Conservation (phyloP, 2,329 filamentous ascomycete species). For the Triangularia setosa region DNA sequence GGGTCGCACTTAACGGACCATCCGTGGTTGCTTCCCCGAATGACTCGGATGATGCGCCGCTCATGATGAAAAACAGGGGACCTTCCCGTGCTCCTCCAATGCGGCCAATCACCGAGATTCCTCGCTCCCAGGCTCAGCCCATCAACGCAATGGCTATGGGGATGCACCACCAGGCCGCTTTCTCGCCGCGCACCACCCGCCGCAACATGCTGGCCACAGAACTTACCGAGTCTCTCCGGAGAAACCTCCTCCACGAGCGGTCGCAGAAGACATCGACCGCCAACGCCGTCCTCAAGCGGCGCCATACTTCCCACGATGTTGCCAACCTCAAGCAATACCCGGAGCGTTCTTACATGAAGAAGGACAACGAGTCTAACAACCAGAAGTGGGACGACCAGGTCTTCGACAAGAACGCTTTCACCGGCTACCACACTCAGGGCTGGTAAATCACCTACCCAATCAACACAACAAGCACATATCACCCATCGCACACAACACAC, state of each 20-base stretch:
- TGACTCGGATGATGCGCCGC: slow-evolving; percentile 58
- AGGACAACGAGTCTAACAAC: slow-evolving; percentile 43
- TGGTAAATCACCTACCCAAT: slow-evolving; percentile 56
- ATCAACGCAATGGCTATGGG: slow-evolving; percentile 72
- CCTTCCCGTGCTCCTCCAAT: slow-evolving; percentile 45
- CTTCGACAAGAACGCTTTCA: slow-evolving; percentile 70
- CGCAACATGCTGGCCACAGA: slow-evolving; percentile 95
- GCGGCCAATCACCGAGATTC: slow-evolving; percentile 57
- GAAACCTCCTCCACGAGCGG: slow-evolving; percentile 90
- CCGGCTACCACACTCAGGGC: slow-evolving; percentile 79
- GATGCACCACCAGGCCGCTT: slow-evolving; percentile 62
- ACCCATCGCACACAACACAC: slow-evolving; percentile 18
- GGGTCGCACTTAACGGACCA: slow-evolving; percentile 46
- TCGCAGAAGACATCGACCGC: slow-evolving; percentile 89
- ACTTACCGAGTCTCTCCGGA: slow-evolving; percentile 85
- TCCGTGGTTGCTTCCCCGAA: slow-evolving; percentile 44
- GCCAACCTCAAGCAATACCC: slow-evolving; percentile 83
- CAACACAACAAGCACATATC: slow-evolving; percentile 7
- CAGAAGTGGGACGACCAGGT: slow-evolving; percentile 59
- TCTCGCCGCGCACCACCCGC: slow-evolving; percentile 87
- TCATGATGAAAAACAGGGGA: slow-evolving; percentile 59
- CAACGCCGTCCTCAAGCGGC: slow-evolving; percentile 82
- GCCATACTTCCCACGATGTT: slow-evolving; percentile 87
- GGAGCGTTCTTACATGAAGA: slow-evolving; percentile 58
- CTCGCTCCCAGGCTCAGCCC: slow-evolving; percentile 67